Percentiles rank a stretch among this genome's conserved stretches.
Conservation (phyloP, 805 yeast species). For the Isabelozyma pseudorhagii region DNA sequence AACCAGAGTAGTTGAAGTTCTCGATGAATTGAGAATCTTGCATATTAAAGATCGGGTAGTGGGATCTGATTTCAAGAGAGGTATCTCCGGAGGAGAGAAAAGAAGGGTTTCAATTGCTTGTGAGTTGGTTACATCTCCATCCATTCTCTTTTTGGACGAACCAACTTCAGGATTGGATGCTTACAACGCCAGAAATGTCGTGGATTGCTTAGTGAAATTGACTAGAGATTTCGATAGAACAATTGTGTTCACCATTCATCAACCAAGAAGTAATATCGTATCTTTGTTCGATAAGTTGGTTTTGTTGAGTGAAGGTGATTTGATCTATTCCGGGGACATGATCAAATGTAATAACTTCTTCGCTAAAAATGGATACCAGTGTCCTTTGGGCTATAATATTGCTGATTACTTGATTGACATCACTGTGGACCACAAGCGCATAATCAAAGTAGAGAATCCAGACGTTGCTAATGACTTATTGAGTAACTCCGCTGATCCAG, state of each 20-base stretch:
- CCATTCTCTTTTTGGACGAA: slow-evolving; percentile 80
- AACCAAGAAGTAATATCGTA: slow-evolving; percentile 94
- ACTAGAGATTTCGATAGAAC: slow-evolving; percentile 84
- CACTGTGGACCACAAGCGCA: slow-evolving; percentile 60
- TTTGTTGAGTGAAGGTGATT: slow-evolving; percentile 77
- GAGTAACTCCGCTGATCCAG: slow-evolving; percentile 2
- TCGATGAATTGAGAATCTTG: slow-evolving; percentile 79
- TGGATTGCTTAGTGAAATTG: slow-evolving; percentile 77
- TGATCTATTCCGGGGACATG: slow-evolving; percentile 88
- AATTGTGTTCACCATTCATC: slow-evolving; percentile 90
- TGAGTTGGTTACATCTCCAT: slow-evolving; percentile 86
- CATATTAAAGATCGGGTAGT: slow-evolving; percentile 80
- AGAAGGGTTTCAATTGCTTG: slow-evolving; percentile 92
- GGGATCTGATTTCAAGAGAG: slow-evolving; percentile 87
- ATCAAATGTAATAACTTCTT: slow-evolving; percentile 72
- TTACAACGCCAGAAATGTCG: slow-evolving; percentile 86
- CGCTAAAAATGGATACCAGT: slow-evolving; percentile 66
- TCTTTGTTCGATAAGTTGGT: slow-evolving; percentile 82
- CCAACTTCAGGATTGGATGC: slow-evolving; percentile 97
- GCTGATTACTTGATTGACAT: slow-evolving; percentile 93
- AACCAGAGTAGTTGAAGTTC: slow-evolving; percentile 77
- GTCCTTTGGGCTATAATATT: slow-evolving; percentile 88
- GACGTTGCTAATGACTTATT: slow-evolving; percentile 2
- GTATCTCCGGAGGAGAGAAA: slow-evolving; percentile 92
- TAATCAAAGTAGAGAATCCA: slow-evolving; percentile 16